Base-by-base conservation (phyloP, 2,329 filamentous ascomycete species). In the Nemania sp. region DNA sequence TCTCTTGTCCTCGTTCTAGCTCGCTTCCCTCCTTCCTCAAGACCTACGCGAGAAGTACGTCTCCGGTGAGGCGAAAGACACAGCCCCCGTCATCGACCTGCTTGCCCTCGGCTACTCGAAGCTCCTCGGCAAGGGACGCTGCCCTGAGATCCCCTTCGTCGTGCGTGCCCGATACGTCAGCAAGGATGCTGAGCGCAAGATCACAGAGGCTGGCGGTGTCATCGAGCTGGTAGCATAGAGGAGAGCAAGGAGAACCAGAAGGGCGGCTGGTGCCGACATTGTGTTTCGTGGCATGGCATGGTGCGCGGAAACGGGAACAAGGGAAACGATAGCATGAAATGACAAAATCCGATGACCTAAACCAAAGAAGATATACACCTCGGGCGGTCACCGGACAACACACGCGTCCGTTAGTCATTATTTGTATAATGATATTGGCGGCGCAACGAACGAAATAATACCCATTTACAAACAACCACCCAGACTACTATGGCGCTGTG, bases 161-260 rank as follows among this genome's bases (percentile, higher is more conserved):
- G 94, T 99, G 76, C 93, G 93, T 82, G 95, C 96, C 77, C 89
- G 96, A 83, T 98, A 94, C 88, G 93, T 99, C 85, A 94, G 91
- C 89, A 92, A 92, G 83, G 91, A 97, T 83, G 96, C 96, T 77
- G 96, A 99, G 92, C 89, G 93, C 87, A 99, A 99, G 92, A 98
- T 99, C 86, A 97, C 93, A 83, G 93, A 96, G 85, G 95, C 94
- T 80, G 96, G 96, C 84, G 95, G 95, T 85, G 93, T 73, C 53
- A 72, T 73, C 60, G 72, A 73, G 70, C 54, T 73, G 59, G 72
- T 73, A 56, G 70, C 72, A 51, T 73, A 73, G 61, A 56, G 6
- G 27, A 45, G 15, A 10, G 54, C 13, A 15, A 47, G 29, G 8
- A 32, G 29, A 32, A 32, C 5, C 29, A 32, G 29, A n/a, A 57